A percentile compares a stretch with the other conserved stretches of the same genome.
Conservation (phyloP, 1,139 yeast genomes). For the Protomyces inundatus region DNA sequence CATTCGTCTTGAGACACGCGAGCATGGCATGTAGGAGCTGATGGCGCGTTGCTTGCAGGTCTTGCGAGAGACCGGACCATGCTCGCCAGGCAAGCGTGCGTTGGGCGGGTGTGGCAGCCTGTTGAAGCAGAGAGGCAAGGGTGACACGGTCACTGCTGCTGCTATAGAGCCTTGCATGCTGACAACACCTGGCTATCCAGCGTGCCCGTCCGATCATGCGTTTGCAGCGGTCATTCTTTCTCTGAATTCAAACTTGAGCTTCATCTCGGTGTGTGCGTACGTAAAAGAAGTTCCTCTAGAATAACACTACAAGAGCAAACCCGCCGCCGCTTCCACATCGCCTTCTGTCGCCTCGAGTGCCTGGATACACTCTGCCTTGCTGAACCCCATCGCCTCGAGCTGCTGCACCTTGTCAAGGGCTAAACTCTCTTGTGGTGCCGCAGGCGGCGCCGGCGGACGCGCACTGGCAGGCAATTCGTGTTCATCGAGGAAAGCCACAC, state of each 20-base stretch:
- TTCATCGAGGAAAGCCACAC: slow-evolving; percentile 68
- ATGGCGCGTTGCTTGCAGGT: slow-evolving; percentile 12
- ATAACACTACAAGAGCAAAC: slow-evolving; percentile 50
- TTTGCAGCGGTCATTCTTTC: no score
- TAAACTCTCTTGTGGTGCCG: slow-evolving; percentile 34
- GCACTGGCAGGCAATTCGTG: slow-evolving; percentile 55
- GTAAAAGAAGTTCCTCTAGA: no score
- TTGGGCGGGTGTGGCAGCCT: not conserved
- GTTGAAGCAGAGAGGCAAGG: not conserved
- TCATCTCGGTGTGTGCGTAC: no score
- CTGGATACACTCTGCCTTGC: slow-evolving; percentile 54
- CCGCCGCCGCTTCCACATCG: slow-evolving; percentile 80
- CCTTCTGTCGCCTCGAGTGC: slow-evolving; percentile 69
- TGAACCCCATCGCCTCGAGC: slow-evolving; percentile 65
- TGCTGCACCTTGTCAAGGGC: slow-evolving; percentile 51
- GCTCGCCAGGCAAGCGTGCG: slow-evolving; percentile 12
- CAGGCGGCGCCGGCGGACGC: slow-evolving; percentile 27
- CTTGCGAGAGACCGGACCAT: slow-evolving; percentile 19
- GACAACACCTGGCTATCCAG: no score
- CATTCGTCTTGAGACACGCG: slow-evolving; percentile 6
- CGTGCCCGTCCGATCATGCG: no score
- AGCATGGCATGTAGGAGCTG: slow-evolving; percentile 13
- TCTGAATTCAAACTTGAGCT: no score
- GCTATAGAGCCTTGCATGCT: not conserved
- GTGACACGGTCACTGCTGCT: not conserved